These are phyloP conservation scores for Stachybotrys elegans DNA, from an alignment of 2,329 filamentous ascomycete species.

Conservation along the genomic window DNA sequence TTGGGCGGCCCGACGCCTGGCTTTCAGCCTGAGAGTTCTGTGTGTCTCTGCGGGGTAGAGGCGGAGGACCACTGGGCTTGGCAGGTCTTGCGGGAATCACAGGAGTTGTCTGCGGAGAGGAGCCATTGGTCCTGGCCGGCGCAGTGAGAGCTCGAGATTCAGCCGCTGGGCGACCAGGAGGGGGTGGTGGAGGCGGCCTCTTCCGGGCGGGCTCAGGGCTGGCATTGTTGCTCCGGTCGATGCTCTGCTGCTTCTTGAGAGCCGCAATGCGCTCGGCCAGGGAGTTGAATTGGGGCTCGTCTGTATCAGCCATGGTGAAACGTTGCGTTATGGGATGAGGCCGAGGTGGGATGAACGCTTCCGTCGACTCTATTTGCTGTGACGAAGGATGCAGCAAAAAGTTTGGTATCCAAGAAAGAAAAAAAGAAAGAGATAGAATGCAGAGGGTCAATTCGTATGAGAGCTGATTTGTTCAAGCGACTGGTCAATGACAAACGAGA, in stretches of 20 bases:
- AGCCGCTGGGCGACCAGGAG: slow-evolving; percentile 35
- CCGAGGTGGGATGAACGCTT: too few species aligned
- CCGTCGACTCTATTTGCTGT: too few species aligned
- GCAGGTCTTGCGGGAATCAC: slow-evolving; percentile 32
- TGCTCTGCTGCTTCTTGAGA: slow-evolving; percentile 57
- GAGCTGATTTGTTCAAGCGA: too few species aligned
- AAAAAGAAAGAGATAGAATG: too few species aligned
- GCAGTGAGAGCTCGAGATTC: slow-evolving; percentile 29
- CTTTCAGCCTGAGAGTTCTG: slow-evolving; percentile 9
- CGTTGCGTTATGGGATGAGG: not conserved
- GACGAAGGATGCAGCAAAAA: too few species aligned
- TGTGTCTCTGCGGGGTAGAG: slow-evolving; percentile 27
- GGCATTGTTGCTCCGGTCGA: slow-evolving; percentile 25
- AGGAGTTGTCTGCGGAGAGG: slow-evolving; percentile 25
- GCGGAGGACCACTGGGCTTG: slow-evolving; percentile 23
- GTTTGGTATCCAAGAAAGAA: too few species aligned
- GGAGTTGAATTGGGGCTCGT: slow-evolving; percentile 57
- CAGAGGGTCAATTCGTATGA: too few species aligned
- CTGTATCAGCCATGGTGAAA: slow-evolving; percentile 50
- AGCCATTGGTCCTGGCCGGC: slow-evolving; percentile 24
- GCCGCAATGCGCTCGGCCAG: slow-evolving; percentile 60
- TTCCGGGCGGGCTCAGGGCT: slow-evolving; percentile 38
- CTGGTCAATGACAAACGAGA: too few species aligned
- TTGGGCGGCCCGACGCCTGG: slow-evolving; percentile 15
- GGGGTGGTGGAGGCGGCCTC: slow-evolving; percentile 28